Conservation (phyloP, 2,329 filamentous ascomycete species). For the Verticillium klebahnii region DNA sequence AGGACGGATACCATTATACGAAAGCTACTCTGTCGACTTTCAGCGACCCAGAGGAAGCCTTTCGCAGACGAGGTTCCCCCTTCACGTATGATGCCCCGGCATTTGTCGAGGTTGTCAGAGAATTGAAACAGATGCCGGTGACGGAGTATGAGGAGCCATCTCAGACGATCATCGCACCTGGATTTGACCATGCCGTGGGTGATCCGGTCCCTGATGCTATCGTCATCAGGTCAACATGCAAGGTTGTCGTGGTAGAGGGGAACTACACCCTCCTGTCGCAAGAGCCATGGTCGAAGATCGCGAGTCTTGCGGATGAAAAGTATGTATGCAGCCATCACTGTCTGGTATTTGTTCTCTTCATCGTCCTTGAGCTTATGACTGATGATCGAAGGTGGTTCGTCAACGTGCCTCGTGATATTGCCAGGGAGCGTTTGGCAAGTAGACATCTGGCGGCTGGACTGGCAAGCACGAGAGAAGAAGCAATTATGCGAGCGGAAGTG, state of each 20-base stretch:
- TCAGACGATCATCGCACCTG: constrained; percentile 26
- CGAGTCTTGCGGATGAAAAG: constrained; percentile 40
- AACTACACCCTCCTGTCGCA: constrained; percentile 43
- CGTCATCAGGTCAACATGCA: constrained; percentile 30
- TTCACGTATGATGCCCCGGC: constrained; percentile 24
- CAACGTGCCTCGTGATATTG: constrained; percentile 15
- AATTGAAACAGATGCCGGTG: constrained; percentile 17
- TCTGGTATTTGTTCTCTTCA: neutral
- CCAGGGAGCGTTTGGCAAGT: constrained; percentile 16
- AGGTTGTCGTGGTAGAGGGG: constrained; percentile 46
- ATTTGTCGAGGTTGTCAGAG: constrained; percentile 16
- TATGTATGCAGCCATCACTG: constrained; percentile 5
- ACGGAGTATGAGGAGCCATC: constrained; percentile 9
- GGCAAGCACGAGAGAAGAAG: constrained; percentile 18
- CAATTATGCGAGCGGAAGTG: constrained; percentile 16
- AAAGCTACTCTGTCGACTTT: constrained; percentile 15
- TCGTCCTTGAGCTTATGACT: neutral
- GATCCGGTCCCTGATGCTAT: constrained; percentile 32
- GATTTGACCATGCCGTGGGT: constrained; percentile 46
- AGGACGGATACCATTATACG: constrained; percentile 26
- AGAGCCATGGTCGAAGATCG: constrained; percentile 37
- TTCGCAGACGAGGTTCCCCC: constrained; percentile 22
- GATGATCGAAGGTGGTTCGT: constrained; percentile 21
- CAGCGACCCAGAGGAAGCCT: constrained; percentile 16
- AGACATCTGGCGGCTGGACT: constrained; percentile 22